Evolutionary conservation across 495 filamentous ascomycete genomes (phyloP).

Genomic region (Cudoniella acicularis): DNA sequence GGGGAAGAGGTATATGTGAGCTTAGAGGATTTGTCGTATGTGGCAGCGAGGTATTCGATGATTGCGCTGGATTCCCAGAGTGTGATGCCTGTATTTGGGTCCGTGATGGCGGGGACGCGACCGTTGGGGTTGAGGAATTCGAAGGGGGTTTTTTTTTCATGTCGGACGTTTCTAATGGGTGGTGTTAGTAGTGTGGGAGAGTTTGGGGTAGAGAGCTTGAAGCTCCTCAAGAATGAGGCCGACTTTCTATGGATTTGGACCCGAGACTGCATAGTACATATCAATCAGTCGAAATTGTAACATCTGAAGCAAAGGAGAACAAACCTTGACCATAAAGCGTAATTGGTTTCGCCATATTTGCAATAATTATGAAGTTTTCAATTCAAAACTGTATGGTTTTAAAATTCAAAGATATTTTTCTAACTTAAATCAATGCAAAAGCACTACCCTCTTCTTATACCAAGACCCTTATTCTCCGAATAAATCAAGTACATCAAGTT

Average conservation of each 20-base stretch:
- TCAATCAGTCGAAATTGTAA: too few species aligned
- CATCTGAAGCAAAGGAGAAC: too few species aligned
- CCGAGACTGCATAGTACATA: slow-evolving; percentile 20
- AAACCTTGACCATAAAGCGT: slow-evolving; percentile 30
- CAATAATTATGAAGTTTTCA: not conserved
- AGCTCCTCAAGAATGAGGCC: slow-evolving; percentile 61
- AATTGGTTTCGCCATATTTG: slow-evolving; percentile 33
- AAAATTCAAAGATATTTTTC: too few species aligned
- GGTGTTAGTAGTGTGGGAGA: slow-evolving; percentile 30
- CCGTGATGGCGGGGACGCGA: slow-evolving; percentile 45
- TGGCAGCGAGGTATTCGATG: slow-evolving; percentile 57
- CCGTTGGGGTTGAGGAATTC: slow-evolving; percentile 36
- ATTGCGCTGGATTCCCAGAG: slow-evolving; percentile 68
- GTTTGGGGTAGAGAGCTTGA: slow-evolving; percentile 46
- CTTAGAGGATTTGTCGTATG: slow-evolving; percentile 53
- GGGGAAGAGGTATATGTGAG: slow-evolving; percentile 40
- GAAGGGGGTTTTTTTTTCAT: slow-evolving; percentile 35
- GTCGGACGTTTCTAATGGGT: slow-evolving; percentile 33
- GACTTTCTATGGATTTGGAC: slow-evolving; percentile 66
- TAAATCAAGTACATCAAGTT: too few species aligned
- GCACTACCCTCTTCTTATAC: too few species aligned
- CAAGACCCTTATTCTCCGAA: too few species aligned
- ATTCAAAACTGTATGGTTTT: too few species aligned
- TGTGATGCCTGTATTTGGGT: slow-evolving; percentile 56
- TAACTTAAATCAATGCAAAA: too few species aligned